Base-by-base conservation (phyloP, 768 basidiomycete genomes). In the Tricholoma saponaceum region DNA sequence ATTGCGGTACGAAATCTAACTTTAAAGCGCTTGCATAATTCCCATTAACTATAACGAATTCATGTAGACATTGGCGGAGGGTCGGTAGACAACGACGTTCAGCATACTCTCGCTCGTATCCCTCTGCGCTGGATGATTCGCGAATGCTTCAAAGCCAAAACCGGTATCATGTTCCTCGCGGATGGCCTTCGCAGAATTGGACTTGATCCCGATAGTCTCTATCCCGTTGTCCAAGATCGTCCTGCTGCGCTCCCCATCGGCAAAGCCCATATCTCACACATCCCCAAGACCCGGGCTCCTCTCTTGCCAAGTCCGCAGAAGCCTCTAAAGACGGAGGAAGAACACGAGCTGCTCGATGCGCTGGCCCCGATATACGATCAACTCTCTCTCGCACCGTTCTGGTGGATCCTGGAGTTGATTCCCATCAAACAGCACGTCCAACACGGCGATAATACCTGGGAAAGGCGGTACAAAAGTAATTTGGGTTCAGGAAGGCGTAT, bases 111-210 rank as follows among this genome's bases (percentile, higher is more conserved):
- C 5, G 70, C 77, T 1, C 71, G 73, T 47, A 74, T 79, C 16
- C 63, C 78, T 0, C 67, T 81, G 3, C 70, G 74, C 3, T 81
- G 84, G 83, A 83, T 85, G 82, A 68, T 85, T 58, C 78, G 83
- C 52, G 76, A 85, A 58, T 77, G 74, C 60, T 79, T 83, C 70
- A 67, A 69, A 23, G 55, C 72, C 3, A 61, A 78, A 0, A 73
- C 76, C 2, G 79, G 79, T 0, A 54, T 43, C 39, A 43, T 54
- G 18, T 54, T 54, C 22, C 23, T 33, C 13, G 28, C 37, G n/a
- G 52, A 54, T 9, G 14, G 39, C 12, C 52, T 54, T 5, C 39
- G 52, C 14, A 43, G 14, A 12, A 22, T 43, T 1, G 52, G 78
- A 0, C 55, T 79, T 57, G 73, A 78, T 37, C 67, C 65, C 0